Base-by-base conservation (phyloP, 805 yeast species). In the Tetrapisispora namnaoensis region DNA sequence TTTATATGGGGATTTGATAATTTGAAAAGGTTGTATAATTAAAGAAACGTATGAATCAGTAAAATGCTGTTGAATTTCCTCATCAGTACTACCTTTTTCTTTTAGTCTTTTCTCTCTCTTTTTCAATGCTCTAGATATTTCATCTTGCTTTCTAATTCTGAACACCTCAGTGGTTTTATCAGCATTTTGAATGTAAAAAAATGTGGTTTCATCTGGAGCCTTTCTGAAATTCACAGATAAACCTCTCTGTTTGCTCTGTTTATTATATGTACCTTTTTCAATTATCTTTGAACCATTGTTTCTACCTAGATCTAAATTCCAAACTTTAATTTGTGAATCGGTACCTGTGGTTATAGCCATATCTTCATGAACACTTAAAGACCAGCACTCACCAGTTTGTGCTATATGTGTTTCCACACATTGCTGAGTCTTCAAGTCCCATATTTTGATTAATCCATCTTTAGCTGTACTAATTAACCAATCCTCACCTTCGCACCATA, bases 381-480 rank as follows among this genome's bases (percentile, higher is more conserved):
- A 72, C 98, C 98, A 93, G 69, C 96, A 87, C 66, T 93, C 98
- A 50, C 91, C 90, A 21, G 85, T 75, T 63, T 88, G 96, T 0
- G 97, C 96, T 52, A 89, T 80, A 63, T 90, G 97, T 1, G 98
- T 90, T 63, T 93, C 99, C 5, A 89, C 72, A 67, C 97, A 87
- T 63, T 88, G 95, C 62, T 86, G 88, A 4, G 93, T 70, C 58
- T 82, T 83, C 56, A 93, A 68, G 61, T 93, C 98, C 99, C 99
- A 93, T 35, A 93, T 67, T 63, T 93, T 93, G 55, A 93, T 74
- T 44, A 89, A 70, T 0, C 98, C 98, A 63, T 93, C 99, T 61
- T 89, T 90, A 1, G 95, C 78, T 0, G 83, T 80, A 55, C 89
- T 80, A 18, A 89, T 55, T 17, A 93, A 67, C 76, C 84, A 88